Evolutionary conservation across 352 stramenopile species (phyloP), one percentile per base, ranked within the genome.

Genomic region (Pythium aristosporum): DNA sequence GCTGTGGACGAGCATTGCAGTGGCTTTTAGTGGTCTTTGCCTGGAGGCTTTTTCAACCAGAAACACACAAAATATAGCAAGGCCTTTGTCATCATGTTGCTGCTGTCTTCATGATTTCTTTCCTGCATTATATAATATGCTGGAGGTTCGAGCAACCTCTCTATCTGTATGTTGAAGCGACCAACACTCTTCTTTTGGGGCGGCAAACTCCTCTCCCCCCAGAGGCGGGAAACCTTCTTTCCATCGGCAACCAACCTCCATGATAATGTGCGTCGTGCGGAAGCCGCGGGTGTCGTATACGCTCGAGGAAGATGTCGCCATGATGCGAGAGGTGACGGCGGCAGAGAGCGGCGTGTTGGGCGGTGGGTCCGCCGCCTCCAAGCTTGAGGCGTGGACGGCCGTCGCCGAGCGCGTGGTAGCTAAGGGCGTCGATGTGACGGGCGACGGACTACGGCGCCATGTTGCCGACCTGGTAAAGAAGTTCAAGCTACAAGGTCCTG

Each of bases 401-500:
- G 39, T 61, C 2, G 50, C 49, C 1, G 28, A 30, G 28, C 60
- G 60, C 3, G 13, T 56, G 8, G 10, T 20, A 11, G 12, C 36
- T 3, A 2, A n/a, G 5, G 60, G 50, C n/a, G 30, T 61, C 1
- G 20, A 55, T 34, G 34, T 60, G 20, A 41, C 28, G 20, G 60
- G 41, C 21, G 60, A 66, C 2, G 41, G 16, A 12, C 42, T 66
- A 15, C 60, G 60, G 1, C 50, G 60, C 10, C 60, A 55, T 32
- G 51, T 66, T n/a, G 21, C 28, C 0, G 60, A 66, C 13, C n/a
- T 66, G 11, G 51, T 54, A 13, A 66, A 61, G 50, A 66, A 55
- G 30, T 34, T 48, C 30, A 66, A 56, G 32, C 3, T 8, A 3
- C 56, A 50, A 16, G 28, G 23, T 2, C 20, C 15, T n/a, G 43